These are phyloP conservation scores for Pseudonitzschia multiseries DNA, from an alignment of 108 stramenopile species.

Conservation along the genomic window DNA sequence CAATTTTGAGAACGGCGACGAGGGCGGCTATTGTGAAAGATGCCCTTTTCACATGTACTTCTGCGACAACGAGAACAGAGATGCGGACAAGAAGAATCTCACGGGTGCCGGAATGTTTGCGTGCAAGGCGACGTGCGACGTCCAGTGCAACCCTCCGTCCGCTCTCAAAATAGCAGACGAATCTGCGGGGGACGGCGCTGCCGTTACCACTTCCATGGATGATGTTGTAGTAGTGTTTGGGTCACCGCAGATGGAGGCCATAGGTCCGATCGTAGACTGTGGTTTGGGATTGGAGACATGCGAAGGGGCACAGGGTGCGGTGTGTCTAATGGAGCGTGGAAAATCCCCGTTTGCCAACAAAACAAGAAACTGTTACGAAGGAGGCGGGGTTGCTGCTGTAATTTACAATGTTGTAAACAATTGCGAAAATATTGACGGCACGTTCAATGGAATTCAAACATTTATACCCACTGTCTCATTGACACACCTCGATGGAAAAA, in stretches of 20 bases:
- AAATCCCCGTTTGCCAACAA: conserved; percentile 6
- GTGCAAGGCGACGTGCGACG: neutral
- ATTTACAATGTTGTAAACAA: conserved; percentile 1
- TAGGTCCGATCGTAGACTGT: conserved; percentile 8
- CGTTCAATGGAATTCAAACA: neutral
- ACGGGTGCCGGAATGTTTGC: neutral
- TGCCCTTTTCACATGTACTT: conserved; percentile 4
- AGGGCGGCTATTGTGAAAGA: neutral
- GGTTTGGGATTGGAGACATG: conserved; percentile 8
- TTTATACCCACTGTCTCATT: neutral
- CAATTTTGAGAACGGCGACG: conserved; percentile 7
- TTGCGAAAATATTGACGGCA: conserved; percentile 8
- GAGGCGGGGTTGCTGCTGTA: conserved; percentile 9
- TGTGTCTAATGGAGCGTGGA: conserved; percentile 1
- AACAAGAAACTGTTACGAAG: conserved; percentile 14
- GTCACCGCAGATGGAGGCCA: neutral
- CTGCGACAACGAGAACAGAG: neutral
- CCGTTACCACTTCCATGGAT: neutral
- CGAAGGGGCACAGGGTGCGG: conserved; percentile 7
- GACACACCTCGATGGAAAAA: conserved; percentile 4
- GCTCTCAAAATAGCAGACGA: neutral
- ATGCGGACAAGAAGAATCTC: neutral
- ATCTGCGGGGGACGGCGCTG: neutral
- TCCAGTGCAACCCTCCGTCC: neutral
- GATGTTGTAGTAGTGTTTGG: neutral